Evolutionary conservation across 192 early-diverging fungal species (phyloP), one percentile per base, ranked within the genome.

Genomic region (Coemansia erecta): DNA sequence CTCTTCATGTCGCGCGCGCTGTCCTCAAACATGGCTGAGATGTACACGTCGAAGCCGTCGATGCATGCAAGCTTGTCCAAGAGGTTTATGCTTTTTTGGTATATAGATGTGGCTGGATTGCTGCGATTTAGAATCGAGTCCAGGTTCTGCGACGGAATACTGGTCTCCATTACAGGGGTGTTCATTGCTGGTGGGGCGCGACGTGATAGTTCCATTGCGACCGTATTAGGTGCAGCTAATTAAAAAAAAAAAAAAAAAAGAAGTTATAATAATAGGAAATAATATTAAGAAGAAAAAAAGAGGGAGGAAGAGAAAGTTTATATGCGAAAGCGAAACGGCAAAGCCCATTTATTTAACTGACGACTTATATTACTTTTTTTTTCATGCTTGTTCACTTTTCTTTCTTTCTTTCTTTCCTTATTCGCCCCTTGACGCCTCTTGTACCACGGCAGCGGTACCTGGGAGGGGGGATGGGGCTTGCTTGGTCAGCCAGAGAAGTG

Each of bases 21-120:
- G 56, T 73, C 70, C 24, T 78, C 75, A 9, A 78, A 60, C 53
- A 78, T 52, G 33, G 75, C 61, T 4, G 66, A 70, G 23, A 91
- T 77, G 58, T 85, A 89, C 15, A 65, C 47, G 40, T 85, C 80
- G 62, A 91, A 87, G 21, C 85, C 88, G 22, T 87, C 82, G 22
- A 91, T 88, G 61, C 82, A 81, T 18, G 85, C 82, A 15, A 91
- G 83, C 64, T 85, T 83, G 58, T 89, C 88, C 17, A 87, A 68
- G 11, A 89, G 80, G 47, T 85, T 83, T 28, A 84, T 70, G 75
- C 88, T 89, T 10, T 80, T 83, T 60, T 90, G 88, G 68, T 89
- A 91, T 54, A 91, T 78, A 2, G 90, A 91, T 18, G 77, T 64
- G 11, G 80, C 63, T 6, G 73, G 80, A 46, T 73, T 60, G 22